Conservation (phyloP, 768 basidiomycete genomes). For the Trametopsis cervina region DNA sequence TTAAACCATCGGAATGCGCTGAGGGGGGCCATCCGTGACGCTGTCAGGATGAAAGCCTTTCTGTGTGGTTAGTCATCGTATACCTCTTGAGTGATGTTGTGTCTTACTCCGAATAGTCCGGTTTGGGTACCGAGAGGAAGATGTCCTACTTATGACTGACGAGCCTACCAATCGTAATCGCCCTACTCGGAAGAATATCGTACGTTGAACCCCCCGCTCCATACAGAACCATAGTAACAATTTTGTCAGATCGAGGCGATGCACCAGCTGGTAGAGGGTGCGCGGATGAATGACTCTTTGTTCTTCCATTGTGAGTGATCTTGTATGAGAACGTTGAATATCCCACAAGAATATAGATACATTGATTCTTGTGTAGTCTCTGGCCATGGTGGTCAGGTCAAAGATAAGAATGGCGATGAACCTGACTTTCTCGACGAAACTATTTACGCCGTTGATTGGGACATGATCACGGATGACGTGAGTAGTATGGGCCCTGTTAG, state of each 20-base stretch:
- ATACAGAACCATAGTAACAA: not conserved
- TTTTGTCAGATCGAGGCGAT: conserved; percentile 36
- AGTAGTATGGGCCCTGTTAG: conserved; percentile 21
- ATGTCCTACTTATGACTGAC: conserved; percentile 55
- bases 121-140: conserved; percentile 42
- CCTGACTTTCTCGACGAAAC: conserved; percentile 78
- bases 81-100: not conserved
- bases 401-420: conserved; percentile 73
- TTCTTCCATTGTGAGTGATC: conserved; percentile 46
- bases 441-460: conserved; percentile 87
- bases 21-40: conserved; percentile 55
- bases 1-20: conserved; percentile 34
- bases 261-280: conserved; percentile 51
- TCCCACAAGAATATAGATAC: no score
- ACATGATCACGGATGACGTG: conserved; percentile 77
- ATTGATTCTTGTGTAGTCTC: no score
- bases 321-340: no score
- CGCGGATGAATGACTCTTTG: conserved; percentile 45
- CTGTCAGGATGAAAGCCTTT: conserved; percentile 44
- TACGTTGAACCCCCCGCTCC: conserved; percentile 13
- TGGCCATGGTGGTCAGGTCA: conserved; percentile 93
- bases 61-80: conserved; percentile 26
- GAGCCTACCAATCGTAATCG: conserved; percentile 35
- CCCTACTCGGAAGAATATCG: conserved; percentile 50
- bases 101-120: conserved; percentile 23